phyloP scores from a whole-genome alignment of 1,284 basidiomycete species.

The Ustilago loliicola region DNA sequence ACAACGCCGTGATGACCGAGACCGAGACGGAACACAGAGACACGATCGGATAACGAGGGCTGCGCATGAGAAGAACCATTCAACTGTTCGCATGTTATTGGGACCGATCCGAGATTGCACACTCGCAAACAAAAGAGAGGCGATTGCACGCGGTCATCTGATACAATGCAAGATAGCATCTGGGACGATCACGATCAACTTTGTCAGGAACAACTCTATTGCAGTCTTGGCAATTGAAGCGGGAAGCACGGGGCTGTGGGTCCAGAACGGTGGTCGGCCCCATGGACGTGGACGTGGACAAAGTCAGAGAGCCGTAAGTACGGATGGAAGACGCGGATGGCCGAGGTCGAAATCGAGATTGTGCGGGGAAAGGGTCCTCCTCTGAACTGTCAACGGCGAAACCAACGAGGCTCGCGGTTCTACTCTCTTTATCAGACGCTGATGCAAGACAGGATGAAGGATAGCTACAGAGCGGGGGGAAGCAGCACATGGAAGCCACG shows the following conservation, averaged over 20 bases:
- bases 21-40: background rate
- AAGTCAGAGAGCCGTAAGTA: background rate
- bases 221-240: no score
- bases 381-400: background rate
- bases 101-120: background rate
- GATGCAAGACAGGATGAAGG: no score
- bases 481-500: background rate
- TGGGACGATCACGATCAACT: no score
- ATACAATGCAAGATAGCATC: no score
- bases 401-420: background rate
- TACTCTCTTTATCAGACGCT: no score
- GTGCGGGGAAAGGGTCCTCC: background rate
- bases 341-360: background rate
- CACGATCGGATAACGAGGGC: background rate
- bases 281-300: no score
- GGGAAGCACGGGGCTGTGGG: no score
- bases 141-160: no score
- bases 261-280: no score
- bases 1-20: background rate
- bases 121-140: no score
- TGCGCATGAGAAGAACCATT: background rate
- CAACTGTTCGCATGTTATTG: background rate
- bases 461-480: no score
- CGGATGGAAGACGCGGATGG: background rate
- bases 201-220: no score